Base-by-base conservation (phyloP, 805 yeast genomes). In the Diddensiella caesifluorescens region DNA sequence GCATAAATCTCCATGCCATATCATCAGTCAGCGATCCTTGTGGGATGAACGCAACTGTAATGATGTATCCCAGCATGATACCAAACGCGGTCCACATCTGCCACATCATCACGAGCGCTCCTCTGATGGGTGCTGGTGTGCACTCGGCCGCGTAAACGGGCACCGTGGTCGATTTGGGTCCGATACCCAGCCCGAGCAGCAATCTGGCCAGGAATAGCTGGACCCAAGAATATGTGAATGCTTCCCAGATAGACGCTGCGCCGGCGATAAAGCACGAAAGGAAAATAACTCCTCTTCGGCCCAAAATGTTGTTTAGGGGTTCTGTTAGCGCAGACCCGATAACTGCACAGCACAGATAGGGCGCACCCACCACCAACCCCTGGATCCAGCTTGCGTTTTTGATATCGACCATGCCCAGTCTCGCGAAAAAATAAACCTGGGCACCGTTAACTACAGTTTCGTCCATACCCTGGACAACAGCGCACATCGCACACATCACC, bases 31-130 rank as follows among this genome's bases (percentile, higher is more conserved):
- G 62, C 12, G 64, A 65, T 4, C 54, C 54, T 12, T 65, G 63
- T 41, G 75, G 67, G 22, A 73, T 71, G 55, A 79, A 77, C 1
- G 80, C 81, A 45, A 79, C 69, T 20, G 73, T 69, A 15, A 79
- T 68, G 25, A 77, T 75, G 46, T 77, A 76, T 16, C 86, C 86
- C 50, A 80, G 66, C 74, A 77, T 74, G 48, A 80, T 78, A 45
- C 87, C 87, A 39, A 79, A 74, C 1, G 86, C 85, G n/a, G 84
- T 79, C 68, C 79, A 79, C 52, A 77, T 75, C 63, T 80, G 86
- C 83, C 84, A 80, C 62, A 75, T 66, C 80, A 79, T 78, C 37
- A 78, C 77, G 45, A 80, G 64, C 1, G 83, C 75, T 37, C 87
- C 87, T 55, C 86, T 67, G 30, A 74, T 70, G 9, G 62, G 62